Evolutionary conservation across 257 asterid species (phyloP), one percentile per base, ranked within the genome.

Genomic region (Linaria vulgaris): DNA sequence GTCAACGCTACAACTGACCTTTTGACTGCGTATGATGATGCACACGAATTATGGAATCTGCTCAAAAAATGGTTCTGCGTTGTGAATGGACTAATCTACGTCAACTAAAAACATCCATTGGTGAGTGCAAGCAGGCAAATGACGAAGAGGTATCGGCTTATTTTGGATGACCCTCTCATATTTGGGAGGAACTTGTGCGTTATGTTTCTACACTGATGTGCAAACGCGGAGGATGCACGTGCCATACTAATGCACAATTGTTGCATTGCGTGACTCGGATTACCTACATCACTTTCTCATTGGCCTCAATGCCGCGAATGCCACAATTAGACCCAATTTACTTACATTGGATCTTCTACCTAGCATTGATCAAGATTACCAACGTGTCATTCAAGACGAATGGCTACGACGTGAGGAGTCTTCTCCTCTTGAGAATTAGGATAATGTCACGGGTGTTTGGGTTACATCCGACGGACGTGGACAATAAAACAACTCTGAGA

Each of bases 61-160:
- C 17, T 46, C 52, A 6, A n/a, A 13, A 17, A 50, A 8, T 1
- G 25, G 25, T 50, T 50, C 10, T 50, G 25, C 20, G 56, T 50
- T 9, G 56, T 50, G 20, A 19, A 10, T 8, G 30, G 16, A 50
- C 56, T 50, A 27, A 30, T 6, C 9, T 21, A 50, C n/a, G 56
- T 9, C 30, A 50, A 21, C 20, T 50, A 9, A 50, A 50, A 17
- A 3, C 25, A 21, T 47, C 30, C 25, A 8, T 50, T 2, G 30
- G 30, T 22, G 56, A 50, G 25, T 50, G 56, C 56, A 50, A 50
- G 56, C 56, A 50, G 20, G 56, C 30, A 17, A 50, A 50, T 16
- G n/a, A 22, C 25, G 56, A 50, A 30, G 20, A 8, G 4, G 56
- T 21, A 1, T 22, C 56, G 20, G 20, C 20, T 4, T 50, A 50